Percentiles rank a stretch among this genome's conserved stretches.
phyloP scores from a whole-genome alignment of 805 yeast species.

The Hanseniaspora jakobsenii region DNA sequence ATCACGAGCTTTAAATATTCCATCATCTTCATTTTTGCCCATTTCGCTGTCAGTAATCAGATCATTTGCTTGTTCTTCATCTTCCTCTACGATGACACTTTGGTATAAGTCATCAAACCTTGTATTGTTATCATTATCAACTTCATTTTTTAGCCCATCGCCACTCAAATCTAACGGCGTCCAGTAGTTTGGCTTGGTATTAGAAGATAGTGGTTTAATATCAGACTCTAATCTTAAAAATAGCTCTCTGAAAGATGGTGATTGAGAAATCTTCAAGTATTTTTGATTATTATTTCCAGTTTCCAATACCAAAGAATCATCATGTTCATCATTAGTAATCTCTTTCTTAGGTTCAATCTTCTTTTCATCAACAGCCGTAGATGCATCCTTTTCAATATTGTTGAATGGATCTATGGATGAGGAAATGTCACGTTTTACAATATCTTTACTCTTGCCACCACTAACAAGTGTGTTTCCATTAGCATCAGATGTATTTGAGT shows the following conservation, averaged over 20 bases:
- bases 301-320: neutral
- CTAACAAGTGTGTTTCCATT: no score
- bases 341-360: no score
- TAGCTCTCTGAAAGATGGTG: conserved; percentile 14
- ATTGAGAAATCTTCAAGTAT: conserved; percentile 7
- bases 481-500: no score
- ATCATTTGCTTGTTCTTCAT: neutral
- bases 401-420: no score
- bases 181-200: conserved; percentile 12
- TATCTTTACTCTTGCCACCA: neutral
- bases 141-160: conserved; percentile 1
- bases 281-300: neutral
- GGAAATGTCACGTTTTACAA: no score
- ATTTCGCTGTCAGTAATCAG: neutral
- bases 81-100: conserved; percentile 5
- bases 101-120: neutral
- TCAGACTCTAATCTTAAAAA: conserved; percentile 12
- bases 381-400: no score
- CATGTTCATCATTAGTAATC: neutral
- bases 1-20: neutral
- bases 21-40: neutral
- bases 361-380: neutral
- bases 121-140: neutral
- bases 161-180: neutral
- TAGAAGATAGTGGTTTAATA: conserved; percentile 3